Base-by-base conservation (phyloP, 2,329 filamentous ascomycete species). In the Colletotrichum spinosum region DNA sequence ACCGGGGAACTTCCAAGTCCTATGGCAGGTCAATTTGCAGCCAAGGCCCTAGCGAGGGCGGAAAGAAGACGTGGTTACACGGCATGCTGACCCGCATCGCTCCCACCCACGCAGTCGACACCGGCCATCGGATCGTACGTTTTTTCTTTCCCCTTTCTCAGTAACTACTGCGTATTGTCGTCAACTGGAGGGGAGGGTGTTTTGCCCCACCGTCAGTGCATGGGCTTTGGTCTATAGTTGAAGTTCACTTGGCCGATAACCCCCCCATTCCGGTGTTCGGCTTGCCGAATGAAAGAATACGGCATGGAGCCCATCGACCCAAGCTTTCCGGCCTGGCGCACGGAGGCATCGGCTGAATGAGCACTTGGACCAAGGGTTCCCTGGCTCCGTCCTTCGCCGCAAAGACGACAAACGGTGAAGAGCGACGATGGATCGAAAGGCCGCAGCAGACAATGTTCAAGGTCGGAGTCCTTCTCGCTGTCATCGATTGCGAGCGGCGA, bases 21-120 rank as follows among this genome's bases (percentile, higher is more conserved):
- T 25, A 25, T 58, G 48, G 55, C 39, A 51, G 51, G 55, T 39
- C 55, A 58, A 58, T 46, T 37, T 39, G 38, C 12, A 13, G 46
- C 46, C 38, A 58, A 56, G 38, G 25, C 55, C 46, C 35, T 11
- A 33, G 15, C 42, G 34, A 37, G 59, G 42, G 15, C 17, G 55
- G 34, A 54, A 45, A 61, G 33, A 50, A 50, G 52, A 33, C 53
- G 52, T 57, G 58, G 63, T 66, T 66, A 55, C 63, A 66, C 34
- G 52, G 59, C 58, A 66, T 54, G 49, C 39, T 44, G 52, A 63
- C 53, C 63, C 63, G 63, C 63, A 63, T 53, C n/a, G 41, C 42
- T 33, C 52, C 52, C 46, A 55, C 25, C 25, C 25, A 25, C 25
- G 25, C 39, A 52, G 17, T 13, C 38, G 34, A 33, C 37, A n/a